Conservation (phyloP, 768 basidiomycete genomes). For the Nevesoporus exiguus region DNA sequence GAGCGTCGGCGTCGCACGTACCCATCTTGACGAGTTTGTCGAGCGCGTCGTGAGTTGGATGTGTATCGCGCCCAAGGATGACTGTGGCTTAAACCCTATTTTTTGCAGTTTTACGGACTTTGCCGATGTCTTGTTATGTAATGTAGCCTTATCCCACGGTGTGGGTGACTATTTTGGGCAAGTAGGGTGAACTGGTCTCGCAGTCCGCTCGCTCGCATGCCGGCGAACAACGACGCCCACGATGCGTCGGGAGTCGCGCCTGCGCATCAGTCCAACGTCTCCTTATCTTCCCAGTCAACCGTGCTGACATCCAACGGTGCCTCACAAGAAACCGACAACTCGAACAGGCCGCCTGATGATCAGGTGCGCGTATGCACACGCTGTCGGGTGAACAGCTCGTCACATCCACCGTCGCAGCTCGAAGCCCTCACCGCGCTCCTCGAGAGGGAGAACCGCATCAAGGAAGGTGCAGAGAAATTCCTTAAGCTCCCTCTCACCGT, state of each 20-base stretch:
- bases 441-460: constrained; percentile 75
- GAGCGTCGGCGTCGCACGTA: constrained; percentile 37
- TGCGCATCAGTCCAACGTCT: constrained; percentile 26
- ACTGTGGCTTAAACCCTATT: constrained; percentile 34
- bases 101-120: constrained; percentile 28
- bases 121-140: constrained; percentile 13
- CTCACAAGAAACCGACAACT: constrained; percentile 24
- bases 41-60: constrained; percentile 38
- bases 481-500: constrained; percentile 64
- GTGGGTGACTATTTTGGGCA: too few relatives aligned
- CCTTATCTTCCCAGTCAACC: constrained; percentile 31
- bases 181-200: too few relatives aligned
- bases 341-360: constrained; percentile 23
- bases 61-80: constrained; percentile 41
- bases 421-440: constrained; percentile 65
- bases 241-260: constrained; percentile 18
- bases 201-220: constrained; percentile 18
- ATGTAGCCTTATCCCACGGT: background rate
- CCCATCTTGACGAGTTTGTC: constrained; percentile 61
- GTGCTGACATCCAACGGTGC: constrained; percentile 20
- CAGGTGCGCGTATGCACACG: constrained; percentile 24
- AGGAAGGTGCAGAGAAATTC: constrained; percentile 89
- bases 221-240: constrained; percentile 27
- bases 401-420: constrained; percentile 42
- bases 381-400: background rate